Evolutionary conservation across 176 grass and related monocot genomes (phyloP).

Genomic region (Rhynchospora breviuscula): DNA sequence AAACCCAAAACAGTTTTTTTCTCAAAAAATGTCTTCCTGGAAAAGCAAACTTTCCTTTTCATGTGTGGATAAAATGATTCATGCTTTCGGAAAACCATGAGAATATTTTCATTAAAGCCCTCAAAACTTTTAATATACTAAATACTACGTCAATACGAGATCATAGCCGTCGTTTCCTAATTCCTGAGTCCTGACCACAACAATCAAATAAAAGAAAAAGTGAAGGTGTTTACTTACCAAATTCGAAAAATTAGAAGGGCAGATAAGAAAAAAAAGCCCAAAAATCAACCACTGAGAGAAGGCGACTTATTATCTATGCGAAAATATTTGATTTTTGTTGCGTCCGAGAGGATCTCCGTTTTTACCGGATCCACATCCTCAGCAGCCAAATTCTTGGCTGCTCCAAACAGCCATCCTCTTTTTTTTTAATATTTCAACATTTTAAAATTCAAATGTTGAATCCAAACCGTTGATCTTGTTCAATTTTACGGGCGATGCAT

Average conservation of each 20-base stretch:
- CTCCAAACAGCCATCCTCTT: too few relatives aligned
- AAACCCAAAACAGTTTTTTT: background rate
- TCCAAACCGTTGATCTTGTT: too few relatives aligned
- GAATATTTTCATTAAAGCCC: too few relatives aligned
- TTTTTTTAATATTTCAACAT: too few relatives aligned
- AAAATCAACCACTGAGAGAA: background rate
- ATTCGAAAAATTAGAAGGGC: background rate
- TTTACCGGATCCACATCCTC: too few relatives aligned
- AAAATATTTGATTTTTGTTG: conserved; percentile 5
- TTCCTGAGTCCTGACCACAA: background rate
- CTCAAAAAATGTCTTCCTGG: background rate
- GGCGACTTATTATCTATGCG: background rate
- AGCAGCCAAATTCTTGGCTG: too few relatives aligned
- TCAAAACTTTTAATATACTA: too few relatives aligned
- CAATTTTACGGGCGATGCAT: too few relatives aligned
- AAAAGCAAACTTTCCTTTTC: background rate
- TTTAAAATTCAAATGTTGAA: too few relatives aligned
- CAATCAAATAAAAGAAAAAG: background rate
- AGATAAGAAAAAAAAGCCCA: background rate
- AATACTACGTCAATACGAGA: too few relatives aligned
- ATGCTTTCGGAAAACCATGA: too few relatives aligned
- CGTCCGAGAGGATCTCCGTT: background rate
- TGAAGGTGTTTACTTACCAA: background rate
- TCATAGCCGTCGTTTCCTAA: too few relatives aligned
- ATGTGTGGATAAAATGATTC: background rate